Base-by-base conservation (phyloP, 164 flowering plant genomes). In the Dillenia turbinata region DNA sequence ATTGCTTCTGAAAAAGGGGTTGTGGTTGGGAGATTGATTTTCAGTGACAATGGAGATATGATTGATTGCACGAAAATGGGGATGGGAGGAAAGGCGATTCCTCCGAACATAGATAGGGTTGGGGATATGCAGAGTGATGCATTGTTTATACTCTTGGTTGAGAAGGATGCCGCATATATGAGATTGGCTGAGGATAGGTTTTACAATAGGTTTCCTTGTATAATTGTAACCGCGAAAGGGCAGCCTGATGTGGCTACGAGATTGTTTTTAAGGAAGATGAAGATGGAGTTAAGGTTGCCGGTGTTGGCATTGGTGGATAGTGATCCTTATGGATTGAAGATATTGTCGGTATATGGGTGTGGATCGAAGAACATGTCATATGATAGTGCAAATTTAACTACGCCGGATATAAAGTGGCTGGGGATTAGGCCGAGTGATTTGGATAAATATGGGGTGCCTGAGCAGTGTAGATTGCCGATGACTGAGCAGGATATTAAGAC, bases 21-120 rank as follows among this genome's bases (percentile, higher is more conserved):
- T 4, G 97, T 95, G 9, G 97, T 95, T 1, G 99, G 99, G 9
- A 73, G 99, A 43, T 64, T 95, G 0, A 70, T 85, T 9, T 95
- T 95, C 59, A 85, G 88, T 54, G 97, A 92, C 59, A 88, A 91
- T 64, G 99, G 99, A 0, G 97, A 95, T 67, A 77, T 84, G 83
- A 95, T 95, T 55, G 99, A 95, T 63, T 95, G 97, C 52, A 95
- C 99, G 0, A 95, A 88, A 47, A 95, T 95, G 99, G 99, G 97
- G 0, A 84, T 95, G 73, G 99, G 99, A 0, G 99, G 99, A 17
- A 95, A 92, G 69, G 97, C 99, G 2, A 95, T 95, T 19, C 99
- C 97, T 1, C 99, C 99, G 0, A 95, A 95, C 57, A 92, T 95
- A 43, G 96, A 95, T 59, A 55, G 99, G 10, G 99, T 95, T 43